These are phyloP conservation scores for Oryza punctata DNA, from an alignment of 176 grass and related monocot genomes.

Conservation along the genomic window DNA sequence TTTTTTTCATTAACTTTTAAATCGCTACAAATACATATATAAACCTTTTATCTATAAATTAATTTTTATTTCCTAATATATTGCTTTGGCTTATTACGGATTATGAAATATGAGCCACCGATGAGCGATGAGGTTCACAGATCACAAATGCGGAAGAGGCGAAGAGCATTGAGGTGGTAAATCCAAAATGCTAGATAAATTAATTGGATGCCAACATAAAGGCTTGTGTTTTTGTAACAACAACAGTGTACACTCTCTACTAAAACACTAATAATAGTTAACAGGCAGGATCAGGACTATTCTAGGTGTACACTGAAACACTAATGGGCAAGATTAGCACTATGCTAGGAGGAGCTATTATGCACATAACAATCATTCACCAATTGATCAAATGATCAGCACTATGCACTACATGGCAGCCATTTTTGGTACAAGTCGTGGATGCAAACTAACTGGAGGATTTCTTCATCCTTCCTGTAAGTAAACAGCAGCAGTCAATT, in stretches of 20 bases:
- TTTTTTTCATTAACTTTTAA: no score
- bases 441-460: conserved; percentile 34
- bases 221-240: conserved; percentile 24
- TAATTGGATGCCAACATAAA: not conserved
- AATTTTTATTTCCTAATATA: no score
- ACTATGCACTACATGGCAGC: no score
- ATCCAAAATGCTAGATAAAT: conserved; percentile 14
- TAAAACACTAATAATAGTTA: not conserved
- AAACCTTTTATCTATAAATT: no score
- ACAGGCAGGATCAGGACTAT: conserved; percentile 29
- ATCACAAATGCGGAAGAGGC: not conserved
- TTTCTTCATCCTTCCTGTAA: conserved; percentile 32
- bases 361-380: conserved; percentile 21
- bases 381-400: conserved; percentile 13
- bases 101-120: no score
- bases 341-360: conserved; percentile 21
- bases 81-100: no score
- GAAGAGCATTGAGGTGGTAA: not conserved
- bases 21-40: no score
- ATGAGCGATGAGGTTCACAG: no score
- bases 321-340: conserved; percentile 12
- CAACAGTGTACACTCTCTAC: not conserved
- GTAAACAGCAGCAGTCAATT: not conserved
- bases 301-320: conserved; percentile 1
- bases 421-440: conserved; percentile 20